These are phyloP conservation scores for Forsythia suspensa DNA, from an alignment of 257 asterid genomes.

Conservation along the genomic window DNA sequence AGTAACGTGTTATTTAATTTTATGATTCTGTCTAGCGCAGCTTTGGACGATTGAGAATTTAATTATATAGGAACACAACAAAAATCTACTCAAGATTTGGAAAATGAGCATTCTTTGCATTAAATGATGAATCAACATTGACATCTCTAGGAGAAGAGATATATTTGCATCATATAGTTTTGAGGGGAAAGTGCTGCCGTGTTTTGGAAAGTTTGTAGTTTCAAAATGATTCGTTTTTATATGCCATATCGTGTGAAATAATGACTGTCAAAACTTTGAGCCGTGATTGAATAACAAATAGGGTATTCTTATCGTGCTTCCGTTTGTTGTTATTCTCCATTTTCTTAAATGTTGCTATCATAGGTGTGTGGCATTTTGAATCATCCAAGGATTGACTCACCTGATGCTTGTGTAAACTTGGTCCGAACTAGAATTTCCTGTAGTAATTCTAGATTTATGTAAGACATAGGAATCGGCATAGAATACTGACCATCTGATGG, in stretches of 20 bases:
- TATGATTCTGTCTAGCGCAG: background rate
- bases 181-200: too few species aligned
- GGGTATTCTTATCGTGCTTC: background rate
- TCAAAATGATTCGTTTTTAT: background rate
- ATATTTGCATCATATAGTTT: too few species aligned
- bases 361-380: too few species aligned
- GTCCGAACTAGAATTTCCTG: too few species aligned
- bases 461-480: background rate
- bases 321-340: background rate
- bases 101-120: background rate
- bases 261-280: background rate
- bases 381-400: background rate
- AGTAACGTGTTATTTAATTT: background rate
- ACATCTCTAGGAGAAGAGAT: background rate
- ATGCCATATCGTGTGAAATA: background rate
- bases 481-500: background rate
- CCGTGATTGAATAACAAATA: background rate
- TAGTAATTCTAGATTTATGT: background rate
- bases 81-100: background rate
- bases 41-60: background rate
- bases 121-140: background rate
- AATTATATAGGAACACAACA: background rate
- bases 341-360: background rate
- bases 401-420: background rate
- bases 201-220: background rate